Conservation (phyloP, 805 yeast species). For the Sugiyamaella americana region DNA sequence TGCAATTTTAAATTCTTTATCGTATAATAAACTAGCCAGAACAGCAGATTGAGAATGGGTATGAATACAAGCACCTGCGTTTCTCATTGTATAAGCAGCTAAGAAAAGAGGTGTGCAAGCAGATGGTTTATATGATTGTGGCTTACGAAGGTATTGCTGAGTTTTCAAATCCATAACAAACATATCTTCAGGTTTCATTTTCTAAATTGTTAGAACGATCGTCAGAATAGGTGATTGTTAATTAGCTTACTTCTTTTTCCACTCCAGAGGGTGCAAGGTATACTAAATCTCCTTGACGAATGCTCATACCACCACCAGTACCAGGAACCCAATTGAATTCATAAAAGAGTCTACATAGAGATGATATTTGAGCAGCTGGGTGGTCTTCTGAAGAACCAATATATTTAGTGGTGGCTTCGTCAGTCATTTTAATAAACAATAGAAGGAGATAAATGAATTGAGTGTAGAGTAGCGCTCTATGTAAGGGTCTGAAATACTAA, state of each 20-base stretch:
- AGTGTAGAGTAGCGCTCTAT: too few species aligned
- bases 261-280: conserved; percentile 95
- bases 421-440: too few species aligned
- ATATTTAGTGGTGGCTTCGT: neutral
- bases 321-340: conserved; percentile 89
- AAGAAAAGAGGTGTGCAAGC: conserved; percentile 89
- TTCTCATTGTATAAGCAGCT: conserved; percentile 59
- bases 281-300: conserved; percentile 49
- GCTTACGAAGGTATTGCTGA: conserved; percentile 51
- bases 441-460: too few species aligned
- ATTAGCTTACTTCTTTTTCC: conserved; percentile 58
- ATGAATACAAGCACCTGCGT: conserved; percentile 90
- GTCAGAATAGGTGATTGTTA: neutral
- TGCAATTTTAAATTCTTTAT: conserved; percentile 65
- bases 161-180: conserved; percentile 62
- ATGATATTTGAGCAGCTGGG: conserved; percentile 83
- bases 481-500: too few species aligned
- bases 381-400: conserved; percentile 44
- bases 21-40: conserved; percentile 64
- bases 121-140: conserved; percentile 70
- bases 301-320: conserved; percentile 92
- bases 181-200: conserved; percentile 74
- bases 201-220: conserved; percentile 18
- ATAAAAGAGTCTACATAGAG: conserved; percentile 70
- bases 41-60: conserved; percentile 92